Evolutionary conservation across 768 basidiomycete genomes (phyloP), one percentile per base, ranked within the genome.

Genomic region (Collybiopsis luxurians): DNA sequence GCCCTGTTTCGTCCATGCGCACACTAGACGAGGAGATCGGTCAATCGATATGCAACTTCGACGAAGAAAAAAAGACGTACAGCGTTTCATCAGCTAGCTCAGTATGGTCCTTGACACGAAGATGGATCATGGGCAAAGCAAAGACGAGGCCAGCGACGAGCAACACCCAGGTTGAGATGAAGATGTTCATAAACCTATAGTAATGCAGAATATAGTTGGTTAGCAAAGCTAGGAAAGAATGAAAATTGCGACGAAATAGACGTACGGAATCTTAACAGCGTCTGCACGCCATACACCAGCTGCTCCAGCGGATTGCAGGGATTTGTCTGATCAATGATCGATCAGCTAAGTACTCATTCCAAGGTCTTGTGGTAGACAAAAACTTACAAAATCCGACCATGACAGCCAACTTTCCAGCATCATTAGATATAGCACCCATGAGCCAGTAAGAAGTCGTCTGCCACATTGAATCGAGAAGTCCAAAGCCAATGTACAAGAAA

Each of bases 351-450:
- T 34, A 5, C 31, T 13, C 31, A 9, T 24, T 13, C 31, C 13
- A 34, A 34, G 6, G 13, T 6, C 31, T 5, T 6, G 31, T 6
- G 13, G 13, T 34, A 34, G 5, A 34, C 47, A 27, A 48, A 23
- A 39, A 79, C 87, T 63, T 66, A 92, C 90, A 92, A 64, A 93
- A 89, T 40, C 91, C 92, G 15, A 85, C 75, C 63, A 93, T 87
- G 66, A 90, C 80, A 0, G 90, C 90, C 21, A 93, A 81, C 66
- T 90, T 90, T 1, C 79, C 81, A 7, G 88, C 83, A 67, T 92
- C 85, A 61, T 92, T 92, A 21, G 88, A 89, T 86, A 94, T 89
- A 12, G 88, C 86, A 39, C 90, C 90, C 81, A 90, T 86, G 62
- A 89, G 74, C 88, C 89, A 90, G 67, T 91, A 90, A 4, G 85